phyloP scores from a whole-genome alignment of 1,284 basidiomycete genomes.

The Sanghuangporus weigelae region DNA sequence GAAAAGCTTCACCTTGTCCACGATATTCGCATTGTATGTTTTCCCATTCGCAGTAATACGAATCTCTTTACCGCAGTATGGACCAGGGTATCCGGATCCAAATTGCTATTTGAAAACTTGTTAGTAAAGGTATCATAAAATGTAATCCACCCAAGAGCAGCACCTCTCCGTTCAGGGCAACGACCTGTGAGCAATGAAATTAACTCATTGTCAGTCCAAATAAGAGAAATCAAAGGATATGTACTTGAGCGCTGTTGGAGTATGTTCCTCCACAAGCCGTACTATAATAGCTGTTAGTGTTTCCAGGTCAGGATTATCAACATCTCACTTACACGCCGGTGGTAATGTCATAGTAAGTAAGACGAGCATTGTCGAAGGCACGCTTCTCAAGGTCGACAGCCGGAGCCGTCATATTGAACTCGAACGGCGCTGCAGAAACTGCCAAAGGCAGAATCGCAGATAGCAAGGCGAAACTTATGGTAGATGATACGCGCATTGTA shows the following conservation, averaged over 20 bases:
- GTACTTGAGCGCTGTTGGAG: constrained; percentile 29
- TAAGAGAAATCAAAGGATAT: constrained; percentile 16
- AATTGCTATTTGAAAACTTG: background rate
- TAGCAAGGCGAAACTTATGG: background rate
- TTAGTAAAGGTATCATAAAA: too few relatives aligned
- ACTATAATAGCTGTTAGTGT: constrained; percentile 24
- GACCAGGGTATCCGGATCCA: constrained; percentile 11
- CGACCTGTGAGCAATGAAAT: constrained; percentile 3
- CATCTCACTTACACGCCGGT: constrained; percentile 34
- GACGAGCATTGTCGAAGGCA: constrained; percentile 28
- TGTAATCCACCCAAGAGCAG: too few relatives aligned
- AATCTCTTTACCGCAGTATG: constrained; percentile 59
- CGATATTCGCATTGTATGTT: constrained; percentile 53
- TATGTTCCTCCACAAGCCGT: constrained; percentile 35
- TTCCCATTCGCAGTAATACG: constrained; percentile 63
- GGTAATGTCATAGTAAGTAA: constrained; percentile 55
- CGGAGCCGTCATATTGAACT: constrained; percentile 32
- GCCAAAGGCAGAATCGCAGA: background rate
- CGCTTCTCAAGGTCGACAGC: constrained; percentile 41
- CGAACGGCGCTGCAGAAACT: constrained; percentile 20
- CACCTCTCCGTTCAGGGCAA: constrained; percentile 9
- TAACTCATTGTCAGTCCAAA: background rate
- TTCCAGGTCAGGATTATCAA: background rate
- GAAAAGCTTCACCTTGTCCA: constrained; percentile 48
- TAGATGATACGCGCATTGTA: background rate